phyloP scores from a whole-genome alignment of 352 stramenopile genomes.

The Poterioochromonas sp. region DNA sequence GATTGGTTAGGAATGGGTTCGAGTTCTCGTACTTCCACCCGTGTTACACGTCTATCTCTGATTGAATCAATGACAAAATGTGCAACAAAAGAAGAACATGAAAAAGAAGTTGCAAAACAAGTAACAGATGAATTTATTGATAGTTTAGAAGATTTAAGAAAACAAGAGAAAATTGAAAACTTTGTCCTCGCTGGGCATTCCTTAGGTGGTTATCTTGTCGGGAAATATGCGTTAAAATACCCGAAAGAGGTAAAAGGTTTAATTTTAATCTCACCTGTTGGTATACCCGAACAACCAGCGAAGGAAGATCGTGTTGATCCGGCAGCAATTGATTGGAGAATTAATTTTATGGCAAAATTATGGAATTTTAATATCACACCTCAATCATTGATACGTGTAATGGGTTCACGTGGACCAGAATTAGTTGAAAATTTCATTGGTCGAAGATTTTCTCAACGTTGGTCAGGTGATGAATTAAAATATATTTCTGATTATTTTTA shows the following conservation, averaged over 20 bases:
- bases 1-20: constrained; percentile 18
- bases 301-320: background rate
- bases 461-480: background rate
- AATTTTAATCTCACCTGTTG: constrained; percentile 4
- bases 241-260: background rate
- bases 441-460: background rate
- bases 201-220: constrained; percentile 1
- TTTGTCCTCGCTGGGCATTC: constrained; percentile 20
- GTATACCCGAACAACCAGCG: background rate
- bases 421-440: background rate
- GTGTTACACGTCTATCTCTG: background rate
- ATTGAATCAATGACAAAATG: background rate
- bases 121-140: constrained; percentile 17
- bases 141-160: constrained; percentile 1
- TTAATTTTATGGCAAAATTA: background rate
- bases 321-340: background rate
- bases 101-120: background rate
- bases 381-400: background rate
- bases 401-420: background rate
- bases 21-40: background rate
- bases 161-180: background rate
- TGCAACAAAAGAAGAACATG: background rate
- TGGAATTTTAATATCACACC: constrained; percentile 8
- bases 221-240: constrained; percentile 19
- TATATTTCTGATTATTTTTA: background rate